Evolutionary conservation across 129 eudicot genomes (phyloP), one percentile per base, ranked within the genome.

Genomic region (Helichrysum umbraculigerum): DNA sequence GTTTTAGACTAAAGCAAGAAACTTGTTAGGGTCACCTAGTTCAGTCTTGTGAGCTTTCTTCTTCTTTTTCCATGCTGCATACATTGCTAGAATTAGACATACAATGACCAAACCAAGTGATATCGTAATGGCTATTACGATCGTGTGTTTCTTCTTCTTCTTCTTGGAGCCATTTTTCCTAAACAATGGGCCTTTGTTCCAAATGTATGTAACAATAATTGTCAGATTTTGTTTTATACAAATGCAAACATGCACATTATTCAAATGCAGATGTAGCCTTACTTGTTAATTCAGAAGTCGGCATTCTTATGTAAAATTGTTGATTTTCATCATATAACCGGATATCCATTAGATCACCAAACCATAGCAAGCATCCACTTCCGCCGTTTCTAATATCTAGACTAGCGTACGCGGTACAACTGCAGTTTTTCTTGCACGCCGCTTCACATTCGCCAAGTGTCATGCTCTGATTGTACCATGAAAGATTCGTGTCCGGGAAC

Each of bases 321-420:
- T 82, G 85, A 47, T 68, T 28, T 57, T 64, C 82, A 12, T 68
- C 37, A 12, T 82, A 60, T 33, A 71, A 62, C 19, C 81, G 71
- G 7, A 81, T 74, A 63, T 91, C 97, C 54, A 85, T 54, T 73
- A 91, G 76, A 59, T 84, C 89, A 29, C 58, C 63, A 42, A 66
- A 84, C 93, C 93, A 91, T 12, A 78, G 66, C 82, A 88, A 78
- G 76, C 94, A 91, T 41, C 96, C 93, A 17, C 80, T 76, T 15
- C 96, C 92, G 0, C 83, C 64, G 4, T 68, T 76, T 9, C 81
- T 76, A 15, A 81, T 58, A 74, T 83, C 81, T 12, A 78, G 42
- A 65, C 76, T 82, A 25, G 91, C 71, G 51, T 86, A 91, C 16
- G 88, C 93, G 8, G 69, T 25, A 74, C 96, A 91, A 8, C 84